A percentile compares a stretch with the other conserved stretches of the same genome.
Evolutionary conservation across 2,329 filamentous ascomycete species (phyloP).

Genomic region (Endothia cerciana): DNA sequence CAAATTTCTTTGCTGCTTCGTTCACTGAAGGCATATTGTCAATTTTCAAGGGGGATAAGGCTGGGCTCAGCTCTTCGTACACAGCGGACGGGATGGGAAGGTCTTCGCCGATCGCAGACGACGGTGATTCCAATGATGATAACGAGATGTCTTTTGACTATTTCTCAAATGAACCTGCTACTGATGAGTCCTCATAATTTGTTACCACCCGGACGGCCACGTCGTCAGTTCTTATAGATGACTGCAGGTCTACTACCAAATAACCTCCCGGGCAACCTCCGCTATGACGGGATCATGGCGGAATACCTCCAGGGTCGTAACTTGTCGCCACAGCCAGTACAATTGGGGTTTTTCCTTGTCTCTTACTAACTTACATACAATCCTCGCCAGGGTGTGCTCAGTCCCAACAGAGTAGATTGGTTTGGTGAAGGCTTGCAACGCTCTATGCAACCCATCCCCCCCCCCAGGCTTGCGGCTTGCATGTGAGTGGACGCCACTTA

Average conservation of each 20-base stretch:
- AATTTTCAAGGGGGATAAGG: background rate
- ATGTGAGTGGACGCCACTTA: background rate
- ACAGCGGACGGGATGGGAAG: background rate
- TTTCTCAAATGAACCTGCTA: too few relatives aligned
- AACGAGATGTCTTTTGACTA: too few relatives aligned
- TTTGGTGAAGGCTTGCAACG: background rate
- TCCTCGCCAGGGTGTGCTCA: too few relatives aligned
- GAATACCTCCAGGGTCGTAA: background rate
- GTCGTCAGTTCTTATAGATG: background rate
- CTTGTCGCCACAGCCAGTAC: background rate
- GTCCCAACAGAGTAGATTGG: background rate
- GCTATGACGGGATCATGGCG: background rate
- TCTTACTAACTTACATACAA: background rate
- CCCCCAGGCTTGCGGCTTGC: too few relatives aligned
- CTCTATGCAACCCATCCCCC: background rate
- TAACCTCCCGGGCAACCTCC: background rate
- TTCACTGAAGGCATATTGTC: constrained; percentile 30
- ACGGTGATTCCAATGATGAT: too few relatives aligned
- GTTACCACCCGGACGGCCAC: too few relatives aligned
- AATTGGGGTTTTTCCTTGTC: too few relatives aligned
- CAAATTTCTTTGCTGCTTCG: constrained; percentile 35
- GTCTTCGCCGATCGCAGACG: background rate
- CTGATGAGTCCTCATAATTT: too few relatives aligned
- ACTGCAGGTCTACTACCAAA: background rate
- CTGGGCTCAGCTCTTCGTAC: background rate